Percentiles rank a stretch among this genome's conserved stretches.
Conservation (phyloP, 2,329 filamentous ascomycete genomes). For the Ilyonectria robusta region DNA sequence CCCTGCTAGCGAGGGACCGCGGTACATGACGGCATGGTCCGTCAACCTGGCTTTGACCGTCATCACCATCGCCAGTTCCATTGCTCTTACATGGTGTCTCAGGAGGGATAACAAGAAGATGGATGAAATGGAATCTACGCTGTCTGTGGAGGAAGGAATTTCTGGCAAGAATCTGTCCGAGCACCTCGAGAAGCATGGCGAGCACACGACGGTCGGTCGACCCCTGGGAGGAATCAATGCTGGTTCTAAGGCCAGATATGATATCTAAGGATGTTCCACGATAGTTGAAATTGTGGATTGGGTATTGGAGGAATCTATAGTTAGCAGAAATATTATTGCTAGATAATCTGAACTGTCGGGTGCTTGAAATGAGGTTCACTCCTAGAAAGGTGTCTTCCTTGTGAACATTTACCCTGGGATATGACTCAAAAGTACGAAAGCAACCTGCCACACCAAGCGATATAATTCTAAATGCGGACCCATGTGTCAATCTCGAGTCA, state of each 20-base stretch:
- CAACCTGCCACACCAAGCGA: background rate
- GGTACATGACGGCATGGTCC: slow-evolving; percentile 32
- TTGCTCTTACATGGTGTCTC: slow-evolving; percentile 38
- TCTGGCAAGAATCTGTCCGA: slow-evolving; percentile 28
- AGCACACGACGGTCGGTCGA: slow-evolving; percentile 21
- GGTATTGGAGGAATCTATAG: background rate
- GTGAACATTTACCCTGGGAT: background rate
- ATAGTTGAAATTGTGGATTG: background rate
- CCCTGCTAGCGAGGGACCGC: slow-evolving; percentile 25
- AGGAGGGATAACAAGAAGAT: slow-evolving; percentile 35
- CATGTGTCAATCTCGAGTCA: background rate
- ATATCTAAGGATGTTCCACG: slow-evolving; percentile 11
- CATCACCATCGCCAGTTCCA: slow-evolving; percentile 42
- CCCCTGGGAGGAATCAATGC: slow-evolving; percentile 24
- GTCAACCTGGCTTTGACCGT: slow-evolving; percentile 35
- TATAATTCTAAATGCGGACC: background rate
- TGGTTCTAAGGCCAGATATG: slow-evolving; percentile 27
- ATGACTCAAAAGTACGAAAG: background rate
- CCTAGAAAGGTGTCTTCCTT: background rate
- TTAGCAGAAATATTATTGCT: background rate
- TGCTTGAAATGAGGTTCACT: background rate
- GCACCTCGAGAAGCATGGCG: slow-evolving; percentile 36
- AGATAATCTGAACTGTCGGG: background rate
- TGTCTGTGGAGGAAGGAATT: slow-evolving; percentile 29
- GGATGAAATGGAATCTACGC: slow-evolving; percentile 24